A percentile compares a stretch with the other conserved stretches of the same genome.
Evolutionary conservation across 2,329 filamentous ascomycete genomes (phyloP).

Genomic region (Aspergillus aculeatinus): DNA sequence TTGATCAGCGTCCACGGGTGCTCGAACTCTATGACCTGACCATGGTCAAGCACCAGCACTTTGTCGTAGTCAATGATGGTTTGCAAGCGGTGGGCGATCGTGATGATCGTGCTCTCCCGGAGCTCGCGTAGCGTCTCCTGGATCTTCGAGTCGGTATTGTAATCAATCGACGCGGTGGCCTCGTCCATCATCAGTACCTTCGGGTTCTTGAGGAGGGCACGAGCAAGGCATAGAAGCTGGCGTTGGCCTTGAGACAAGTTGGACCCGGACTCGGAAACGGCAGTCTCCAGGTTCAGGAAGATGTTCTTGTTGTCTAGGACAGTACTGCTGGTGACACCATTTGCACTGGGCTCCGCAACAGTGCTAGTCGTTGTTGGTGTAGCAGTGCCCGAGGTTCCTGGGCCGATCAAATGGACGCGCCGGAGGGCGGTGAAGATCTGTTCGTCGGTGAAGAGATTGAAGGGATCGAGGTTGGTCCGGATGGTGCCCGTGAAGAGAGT

Average conservation of each 20-base stretch:
- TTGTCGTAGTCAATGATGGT: conserved; percentile 99
- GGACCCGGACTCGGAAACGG: conserved; percentile 84
- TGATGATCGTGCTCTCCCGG: conserved; percentile 83
- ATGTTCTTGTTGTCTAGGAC: conserved; percentile 82
- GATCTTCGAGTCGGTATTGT: conserved; percentile 91
- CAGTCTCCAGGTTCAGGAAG: conserved; percentile 80
- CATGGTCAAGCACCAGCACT: conserved; percentile 90
- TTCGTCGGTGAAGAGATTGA: conserved; percentile 82
- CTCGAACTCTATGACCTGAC: conserved; percentile 82
- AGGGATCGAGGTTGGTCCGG: conserved; percentile 89
- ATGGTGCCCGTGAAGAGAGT: conserved; percentile 93
- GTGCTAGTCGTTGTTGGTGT: conserved; percentile 36
- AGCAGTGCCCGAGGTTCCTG: conserved; percentile 35
- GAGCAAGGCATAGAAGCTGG: conserved; percentile 88
- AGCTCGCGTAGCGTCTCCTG: conserved; percentile 95
- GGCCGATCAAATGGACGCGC: conserved; percentile 77
- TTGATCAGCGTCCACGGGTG: conserved; percentile 80
- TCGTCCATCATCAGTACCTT: conserved; percentile 99
- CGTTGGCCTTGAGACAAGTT: conserved; percentile 96
- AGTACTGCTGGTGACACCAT: conserved; percentile 19
- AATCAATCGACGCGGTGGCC: conserved; percentile 95
- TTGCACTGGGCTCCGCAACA: conserved; percentile 24
- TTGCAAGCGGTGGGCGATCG: conserved; percentile 91
- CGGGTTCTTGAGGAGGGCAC: conserved; percentile 85
- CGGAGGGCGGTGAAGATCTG: conserved; percentile 84